These are phyloP conservation scores for Vitis vinifera DNA, from an alignment of 164 flowering plant genomes.

Conservation along the genomic window DNA sequence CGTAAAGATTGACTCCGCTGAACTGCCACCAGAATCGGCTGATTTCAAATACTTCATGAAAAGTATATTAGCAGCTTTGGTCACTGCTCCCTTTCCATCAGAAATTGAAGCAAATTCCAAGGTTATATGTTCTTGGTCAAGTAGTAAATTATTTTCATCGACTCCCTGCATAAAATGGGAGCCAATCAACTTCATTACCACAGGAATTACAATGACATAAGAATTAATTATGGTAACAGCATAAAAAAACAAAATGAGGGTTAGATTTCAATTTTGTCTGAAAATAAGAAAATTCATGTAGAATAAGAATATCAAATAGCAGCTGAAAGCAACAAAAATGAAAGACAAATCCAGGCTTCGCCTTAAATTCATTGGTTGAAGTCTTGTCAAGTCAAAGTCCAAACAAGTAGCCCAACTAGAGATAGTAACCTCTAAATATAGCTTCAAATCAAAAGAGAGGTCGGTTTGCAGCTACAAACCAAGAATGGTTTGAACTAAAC, in stretches of 20 bases:
- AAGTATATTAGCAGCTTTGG: constrained; percentile 72
- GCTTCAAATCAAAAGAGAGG: not conserved
- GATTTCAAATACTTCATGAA: constrained; percentile 43
- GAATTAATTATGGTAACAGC: not conserved
- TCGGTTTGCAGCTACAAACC: not conserved
- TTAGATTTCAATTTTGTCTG: not conserved
- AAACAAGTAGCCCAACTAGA: not conserved
- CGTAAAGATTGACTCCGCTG: constrained; percentile 41
- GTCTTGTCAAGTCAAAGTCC: constrained; percentile 2
- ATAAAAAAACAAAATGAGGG: not conserved
- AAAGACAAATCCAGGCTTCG: not conserved
- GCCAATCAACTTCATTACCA: not conserved
- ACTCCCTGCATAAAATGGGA: constrained; percentile 44
- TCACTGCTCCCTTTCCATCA: constrained; percentile 86
- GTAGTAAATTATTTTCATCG: constrained; percentile 17
- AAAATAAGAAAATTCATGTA: not conserved
- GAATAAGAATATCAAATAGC: not conserved
- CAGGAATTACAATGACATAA: not conserved
- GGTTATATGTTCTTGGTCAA: constrained; percentile 28
- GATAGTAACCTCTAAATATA: not conserved
- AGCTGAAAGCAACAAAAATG: not conserved
- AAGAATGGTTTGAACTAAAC: not conserved
- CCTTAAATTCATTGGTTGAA: not conserved
- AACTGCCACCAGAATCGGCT: constrained; percentile 14
- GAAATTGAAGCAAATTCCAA: constrained; percentile 67